Evolutionary conservation across 164 flowering plant species (phyloP), one percentile per base, ranked within the genome.

Genomic region (Kalanchoe fedtschenkoi): DNA sequence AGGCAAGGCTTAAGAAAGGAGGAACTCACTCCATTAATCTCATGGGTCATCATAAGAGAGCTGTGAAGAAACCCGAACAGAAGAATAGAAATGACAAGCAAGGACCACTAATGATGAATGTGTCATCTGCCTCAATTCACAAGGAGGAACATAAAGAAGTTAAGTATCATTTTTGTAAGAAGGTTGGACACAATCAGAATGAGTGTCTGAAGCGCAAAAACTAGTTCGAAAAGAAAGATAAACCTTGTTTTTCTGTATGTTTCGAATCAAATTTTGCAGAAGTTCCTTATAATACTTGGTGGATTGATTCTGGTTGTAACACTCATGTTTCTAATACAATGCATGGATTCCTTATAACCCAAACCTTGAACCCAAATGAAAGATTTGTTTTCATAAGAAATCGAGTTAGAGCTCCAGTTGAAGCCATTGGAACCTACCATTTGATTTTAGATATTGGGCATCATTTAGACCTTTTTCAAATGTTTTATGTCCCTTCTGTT

Each of bases 261-360:
- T 63, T 58, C 42, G 57, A 69, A 65, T 65, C 67, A 6, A 58
- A 62, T 58, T 17, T 68, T 1, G n/a, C 21, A 44, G 53, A 63
- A 22, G 30, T 37, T 68, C 53, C 43, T 46, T 34, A n/a, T n/a
- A n/a, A n/a, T n/a, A n/a, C n/a, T n/a, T n/a, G n/a, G n/a, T n/a
- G n/a, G n/a, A n/a, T n/a, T n/a, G n/a, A n/a, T n/a, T n/a, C n/a
- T n/a, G n/a, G n/a, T n/a, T n/a, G n/a, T n/a, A n/a, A n/a, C n/a
- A 7, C 32, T 59, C 63, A 63, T 68, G 53, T 68, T 58, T 46
- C 53, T 0, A 66, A 62, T 41, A 15, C 19, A 3, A 46, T 66
- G 61, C 60, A 66, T 53, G 66, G 69, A 66, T 62, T 57, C 56
- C 63, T 60, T 46, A 42, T 17, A 16, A 58, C 8, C 38, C 37